Base-by-base conservation (phyloP, 2,329 filamentous ascomycete genomes). In the Curvularia sp. region DNA sequence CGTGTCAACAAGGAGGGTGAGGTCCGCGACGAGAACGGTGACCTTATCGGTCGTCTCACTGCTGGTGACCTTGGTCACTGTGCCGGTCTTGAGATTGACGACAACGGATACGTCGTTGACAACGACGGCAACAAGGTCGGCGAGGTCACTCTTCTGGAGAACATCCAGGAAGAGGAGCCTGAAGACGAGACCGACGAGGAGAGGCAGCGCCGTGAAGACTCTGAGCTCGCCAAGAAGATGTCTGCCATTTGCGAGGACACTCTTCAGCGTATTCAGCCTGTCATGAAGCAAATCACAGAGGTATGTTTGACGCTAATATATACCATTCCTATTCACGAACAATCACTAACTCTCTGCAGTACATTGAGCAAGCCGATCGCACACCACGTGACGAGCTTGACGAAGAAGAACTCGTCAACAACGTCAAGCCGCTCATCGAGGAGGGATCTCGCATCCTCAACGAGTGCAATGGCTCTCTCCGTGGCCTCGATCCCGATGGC, bases 371-470 rank as follows among this genome's bases (percentile, higher is more conserved):
- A 55, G 92, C 91, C 28, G 91, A 97, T 77, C 86, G 87, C 64
- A 91, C 89, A 28, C 89, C 90, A 43, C 90, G 92, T 78, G 91
- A 96, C 4, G 92, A 97, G 68, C 88, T 94, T 24, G 92, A 97
- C 71, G 93, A 97, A 75, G 92, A 97, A 72, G 86, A 91, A 67
- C 86, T 97, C 5, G 93, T 97, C 71, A 87, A 91, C 75, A 85
- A 93, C 57, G 92, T 97, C 69, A 91, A 89, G 78, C 93, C 93
- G 0, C 84, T 97, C 13, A 92, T 97, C 71, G 93, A 97, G 76
- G 90, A 97, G 77, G 93, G 89, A 48, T 86, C 88, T 53, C 88
- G 87, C 65, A 92, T 96, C 72, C 84, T 97, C 13, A 88, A 89
- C 68, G 93, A 97, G 78, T 89, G 90, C 77, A 95, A 97, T 73